Base-by-base conservation (phyloP, 768 basidiomycete genomes). In the Crassisporium funariophilum region DNA sequence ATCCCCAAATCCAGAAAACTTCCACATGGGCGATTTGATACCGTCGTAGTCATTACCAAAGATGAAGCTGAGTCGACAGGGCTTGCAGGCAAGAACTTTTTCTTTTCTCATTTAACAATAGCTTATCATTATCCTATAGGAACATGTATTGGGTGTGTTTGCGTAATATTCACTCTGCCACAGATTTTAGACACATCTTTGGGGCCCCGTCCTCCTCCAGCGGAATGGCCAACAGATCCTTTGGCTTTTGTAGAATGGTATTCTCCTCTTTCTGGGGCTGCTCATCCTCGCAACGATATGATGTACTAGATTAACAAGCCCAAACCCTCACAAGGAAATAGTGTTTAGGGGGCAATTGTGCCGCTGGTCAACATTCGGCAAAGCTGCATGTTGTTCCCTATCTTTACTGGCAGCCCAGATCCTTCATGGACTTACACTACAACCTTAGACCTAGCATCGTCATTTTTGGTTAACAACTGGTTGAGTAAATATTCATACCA, bases 311-410 rank as follows among this genome's bases (percentile, higher is more conserved):
- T 56, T 5, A 40, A 35, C 6, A 47, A 38, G 22, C 11, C 19
- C 12, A 48, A 46, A 42, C 35, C 31, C 23, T 54, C 23, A 27
- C 43, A 49, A 42, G 52, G 46, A 24, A 21, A 25, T 11, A 20
- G 21, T 24, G 41, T 24, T 4, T 41, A 9, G 49, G 49, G 50
- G 5, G 44, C 56, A 12, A 56, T 72, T 39, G 53, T 72, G 16
- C 61, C 68, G 4, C 15, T 71, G 0, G 52, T 55, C n/a, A 44
- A 55, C 15, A 69, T 70, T 23, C 34, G 58, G 1, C 63, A 67
- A 21, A 61, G 59, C 25, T 69, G 67, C 31, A 68, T 70, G 55
- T 54, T 72, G 2, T 41, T 41, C 20, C 41, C 41, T 2, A 19
- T 25, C 2, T 41, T 27, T 16, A 16, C 22, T 41, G 21, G 24